Base-by-base conservation (phyloP, 2,329 filamentous ascomycete species). In the Talaromyces amestolkiae region DNA sequence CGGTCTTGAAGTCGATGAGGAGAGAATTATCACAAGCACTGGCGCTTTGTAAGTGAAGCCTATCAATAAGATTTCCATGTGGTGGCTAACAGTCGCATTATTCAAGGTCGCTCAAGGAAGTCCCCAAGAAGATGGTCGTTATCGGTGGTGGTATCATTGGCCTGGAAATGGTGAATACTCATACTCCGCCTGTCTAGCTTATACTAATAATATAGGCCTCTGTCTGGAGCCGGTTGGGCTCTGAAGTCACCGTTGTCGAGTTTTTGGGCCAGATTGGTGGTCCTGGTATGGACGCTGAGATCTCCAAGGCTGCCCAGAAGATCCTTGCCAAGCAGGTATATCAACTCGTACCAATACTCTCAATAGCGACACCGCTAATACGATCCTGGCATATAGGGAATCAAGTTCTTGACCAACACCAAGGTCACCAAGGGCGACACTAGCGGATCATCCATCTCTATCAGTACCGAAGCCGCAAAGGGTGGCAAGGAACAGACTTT, bases 111-210 rank as follows among this genome's bases (percentile, higher is more conserved):
- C 86, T 99, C 68, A 86, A 92, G 74, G 87, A 96, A 84, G 91
- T 99, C 43, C 95, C 95, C 51, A 93, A 97, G 86, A 95, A 91
- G 82, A 90, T 99, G 91, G 85, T 96, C 69, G 95, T 99, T 74
- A 97, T 99, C 77, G 95, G 95, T 72, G 95, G 95, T 78, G 95
- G 95, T 79, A 99, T 99, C 79, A 99, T 99, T 75, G 95, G 95
- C 77, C 88, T 99, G 49, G 95, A 99, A 83, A 99, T 99, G 95
- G 92, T 87, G 79, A 45, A 80, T 66, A 58, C 27, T 9, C 51
- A 10, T 35, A 27, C 39, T 19, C 24, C 24, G 22, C 8, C 5
- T 17, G 17, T 19, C 7, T 10, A 17, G 9, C 2, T 19, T 58
- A 22, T 24, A 19, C 65, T 71, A 63, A 68, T 61, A 27, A 39